Percentiles rank a stretch among this genome's conserved stretches.
These are phyloP conservation scores for Hanseniaspora singularis DNA, from an alignment of 805 yeast species.

Conservation along the genomic window DNA sequence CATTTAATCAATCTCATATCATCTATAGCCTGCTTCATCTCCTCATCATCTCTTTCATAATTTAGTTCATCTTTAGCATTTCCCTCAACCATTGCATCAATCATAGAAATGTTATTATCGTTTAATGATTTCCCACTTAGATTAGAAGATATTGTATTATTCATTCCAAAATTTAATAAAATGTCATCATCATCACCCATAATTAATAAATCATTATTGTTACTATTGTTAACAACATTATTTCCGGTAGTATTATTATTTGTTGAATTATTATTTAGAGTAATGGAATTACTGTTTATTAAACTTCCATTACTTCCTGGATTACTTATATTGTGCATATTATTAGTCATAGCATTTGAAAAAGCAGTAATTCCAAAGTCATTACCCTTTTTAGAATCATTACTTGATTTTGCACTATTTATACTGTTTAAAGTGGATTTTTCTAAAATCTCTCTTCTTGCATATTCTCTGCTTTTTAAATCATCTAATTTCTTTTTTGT, in stretches of 20 bases:
- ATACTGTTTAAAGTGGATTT: constrained; percentile 17
- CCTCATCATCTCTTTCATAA: background rate
- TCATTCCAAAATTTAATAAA: background rate
- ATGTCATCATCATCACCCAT: background rate
- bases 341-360: background rate
- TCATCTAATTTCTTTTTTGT: constrained; percentile 15
- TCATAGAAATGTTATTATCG: no score
- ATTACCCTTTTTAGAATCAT: background rate
- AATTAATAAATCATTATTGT: background rate
- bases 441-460: constrained; percentile 7
- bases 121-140: no score
- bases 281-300: background rate
- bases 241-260: no score
- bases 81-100: no score
- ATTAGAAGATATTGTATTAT: background rate
- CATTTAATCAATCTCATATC: constrained; percentile 3
- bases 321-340: constrained; percentile 1
- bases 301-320: background rate
- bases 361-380: constrained; percentile 8
- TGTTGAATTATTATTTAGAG: background rate
- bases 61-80: background rate
- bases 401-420: no score
- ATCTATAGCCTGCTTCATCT: background rate
- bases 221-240: background rate
- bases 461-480: constrained; percentile 17